Percentiles rank a stretch among this genome's conserved stretches.
These are phyloP conservation scores for Aspergillus ruber DNA, from an alignment of 2,329 filamentous ascomycete genomes.

Conservation along the genomic window DNA sequence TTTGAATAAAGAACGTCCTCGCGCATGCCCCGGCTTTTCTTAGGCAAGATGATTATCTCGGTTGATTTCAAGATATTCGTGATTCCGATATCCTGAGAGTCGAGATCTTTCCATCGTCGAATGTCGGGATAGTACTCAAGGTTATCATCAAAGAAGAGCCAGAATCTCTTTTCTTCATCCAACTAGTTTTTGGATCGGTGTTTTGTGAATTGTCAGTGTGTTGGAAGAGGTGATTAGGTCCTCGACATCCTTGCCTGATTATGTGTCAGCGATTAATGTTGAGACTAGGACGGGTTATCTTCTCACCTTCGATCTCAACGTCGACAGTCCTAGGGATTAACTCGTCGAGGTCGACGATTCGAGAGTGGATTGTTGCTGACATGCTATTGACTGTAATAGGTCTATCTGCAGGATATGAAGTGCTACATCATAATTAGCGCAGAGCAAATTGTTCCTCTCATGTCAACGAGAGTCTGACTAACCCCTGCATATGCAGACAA, in stretches of 20 bases:
- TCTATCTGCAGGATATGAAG: no score
- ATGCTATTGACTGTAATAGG: conserved; percentile 4
- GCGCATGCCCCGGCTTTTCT: conserved; percentile 1
- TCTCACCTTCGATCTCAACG: conserved; percentile 2
- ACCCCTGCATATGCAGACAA: no score
- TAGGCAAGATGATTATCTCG: conserved; percentile 3
- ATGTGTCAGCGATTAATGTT: background rate
- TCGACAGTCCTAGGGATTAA: background rate
- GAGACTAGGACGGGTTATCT: background rate
- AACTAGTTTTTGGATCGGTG: background rate
- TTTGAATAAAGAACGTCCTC: background rate
- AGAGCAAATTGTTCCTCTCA: no score
- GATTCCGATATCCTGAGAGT: background rate
- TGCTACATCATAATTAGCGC: no score
- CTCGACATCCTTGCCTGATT: conserved; percentile 2
- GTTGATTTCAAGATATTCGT: background rate
- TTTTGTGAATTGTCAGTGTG: background rate
- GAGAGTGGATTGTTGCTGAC: conserved; percentile 5
- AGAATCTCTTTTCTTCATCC: background rate
- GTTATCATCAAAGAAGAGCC: background rate
- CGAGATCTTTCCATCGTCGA: background rate
- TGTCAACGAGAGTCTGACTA: no score
- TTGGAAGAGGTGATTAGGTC: conserved; percentile 1
- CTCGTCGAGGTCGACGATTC: conserved; percentile 4
- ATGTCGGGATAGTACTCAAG: background rate